Base-by-base conservation (phyloP, 768 basidiomycete genomes). In the Ephemerocybe angulata region DNA sequence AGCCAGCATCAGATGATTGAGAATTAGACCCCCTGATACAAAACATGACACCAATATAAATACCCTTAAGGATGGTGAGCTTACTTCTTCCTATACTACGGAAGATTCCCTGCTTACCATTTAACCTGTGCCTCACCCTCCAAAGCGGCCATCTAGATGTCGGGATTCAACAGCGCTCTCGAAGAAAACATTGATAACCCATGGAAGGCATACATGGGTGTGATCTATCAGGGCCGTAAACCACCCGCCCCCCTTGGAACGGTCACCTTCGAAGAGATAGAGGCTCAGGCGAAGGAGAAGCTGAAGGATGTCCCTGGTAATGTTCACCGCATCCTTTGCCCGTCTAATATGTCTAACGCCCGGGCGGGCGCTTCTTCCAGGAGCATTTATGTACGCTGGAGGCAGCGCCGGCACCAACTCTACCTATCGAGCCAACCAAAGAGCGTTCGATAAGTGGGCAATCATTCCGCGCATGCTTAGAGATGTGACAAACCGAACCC, bases 391-490 rank as follows among this genome's bases (percentile, higher is more conserved):
- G 71, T 94, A 92, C 62, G 85, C 86, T 2, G 81, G 80, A 53
- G 89, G 88, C 38, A 89, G 83, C 58, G 91, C 92, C 10, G 93
- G 92, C 1, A 79, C 82, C 2, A 75, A 76, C 53, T 73, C 78
- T 27, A 94, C 93, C 1, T 81, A 87, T 64, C 72, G 66, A 10
- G 82, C 81, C 48, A 94, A 95, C 62, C 75, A 75, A 30, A 76
- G 71, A 37, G 85, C 83, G 2, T 77, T 93, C 52, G 73, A 82
- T 22, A 82, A 76, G 52, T 92, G 80, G 76, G 80, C 79, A 31
- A 87, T 95, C 65, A 73, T 93, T n/a, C 90, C 90, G 2, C 81
- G 86, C 5, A 90, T 91, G 88, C 78, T 92, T 29, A 76, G 82
- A 19, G 73, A 84, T 58, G 79, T 79, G 0, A 82, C 82, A 3